Conservation (phyloP, 1,284 basidiomycete genomes). For the Sanghuangporus sanghuang region DNA sequence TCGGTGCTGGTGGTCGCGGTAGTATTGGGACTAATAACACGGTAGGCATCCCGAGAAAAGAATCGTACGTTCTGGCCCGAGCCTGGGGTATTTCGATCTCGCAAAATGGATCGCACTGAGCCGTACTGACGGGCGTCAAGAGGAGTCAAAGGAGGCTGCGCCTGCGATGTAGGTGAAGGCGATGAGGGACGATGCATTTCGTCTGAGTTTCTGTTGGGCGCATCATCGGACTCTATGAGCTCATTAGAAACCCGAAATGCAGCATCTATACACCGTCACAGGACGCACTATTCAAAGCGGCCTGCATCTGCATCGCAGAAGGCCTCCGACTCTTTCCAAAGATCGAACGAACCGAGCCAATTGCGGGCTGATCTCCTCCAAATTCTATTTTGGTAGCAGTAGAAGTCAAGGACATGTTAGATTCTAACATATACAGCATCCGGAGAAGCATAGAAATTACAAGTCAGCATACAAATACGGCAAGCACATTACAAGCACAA, state of each 20-base stretch:
- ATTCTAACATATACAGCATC: constrained; percentile 29
- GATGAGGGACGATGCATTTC: constrained; percentile 5
- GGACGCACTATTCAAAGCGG: constrained; percentile 11
- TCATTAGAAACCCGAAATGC: background rate
- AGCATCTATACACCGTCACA: background rate
- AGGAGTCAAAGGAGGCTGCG: constrained; percentile 23
- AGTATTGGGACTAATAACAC: constrained; percentile 55
- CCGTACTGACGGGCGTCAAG: constrained; percentile 18
- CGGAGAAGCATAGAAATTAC: background rate
- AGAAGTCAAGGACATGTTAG: constrained; percentile 39
- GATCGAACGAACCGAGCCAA: constrained; percentile 12
- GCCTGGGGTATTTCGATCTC: constrained; percentile 64
- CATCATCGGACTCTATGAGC: constrained; percentile 3
- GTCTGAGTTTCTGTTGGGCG: background rate
- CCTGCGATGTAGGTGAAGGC: constrained; percentile 21
- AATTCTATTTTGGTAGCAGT: constrained; percentile 30
- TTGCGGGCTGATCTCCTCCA: constrained; percentile 9
- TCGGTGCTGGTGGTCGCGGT: constrained; percentile 22
- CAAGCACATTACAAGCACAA: background rate
- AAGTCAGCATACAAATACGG: background rate
- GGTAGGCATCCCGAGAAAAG: constrained; percentile 62
- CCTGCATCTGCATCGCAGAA: constrained; percentile 22
- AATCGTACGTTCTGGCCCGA: constrained; percentile 71
- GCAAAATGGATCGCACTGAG: constrained; percentile 65
- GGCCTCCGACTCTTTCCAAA: constrained; percentile 17